These are phyloP conservation scores for Zoysia matrella DNA, from an alignment of 202 grass and related monocot species.

Conservation along the genomic window DNA sequence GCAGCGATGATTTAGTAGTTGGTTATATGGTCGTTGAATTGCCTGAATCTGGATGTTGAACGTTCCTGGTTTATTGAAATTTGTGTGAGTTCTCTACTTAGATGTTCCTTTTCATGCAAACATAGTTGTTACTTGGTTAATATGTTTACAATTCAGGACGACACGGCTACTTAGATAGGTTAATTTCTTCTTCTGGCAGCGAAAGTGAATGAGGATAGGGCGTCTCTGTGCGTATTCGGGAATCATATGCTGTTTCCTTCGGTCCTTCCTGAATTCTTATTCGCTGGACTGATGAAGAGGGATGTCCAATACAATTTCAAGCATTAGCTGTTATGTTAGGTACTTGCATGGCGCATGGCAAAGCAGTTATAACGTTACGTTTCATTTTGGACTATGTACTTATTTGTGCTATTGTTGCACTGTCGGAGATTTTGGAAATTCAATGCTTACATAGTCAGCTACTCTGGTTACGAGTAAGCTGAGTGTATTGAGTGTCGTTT, in stretches of 20 bases:
- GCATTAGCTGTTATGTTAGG: background rate
- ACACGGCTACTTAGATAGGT: background rate
- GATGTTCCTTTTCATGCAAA: background rate
- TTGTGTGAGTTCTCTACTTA: background rate
- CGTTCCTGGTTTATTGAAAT: conserved; percentile 29
- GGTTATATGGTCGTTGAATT: conserved; percentile 30
- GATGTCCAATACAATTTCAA: background rate
- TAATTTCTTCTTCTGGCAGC: background rate
- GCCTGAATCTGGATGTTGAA: background rate
- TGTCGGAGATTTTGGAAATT: background rate
- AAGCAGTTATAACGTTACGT: conserved; percentile 20
- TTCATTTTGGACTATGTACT: conserved; percentile 5
- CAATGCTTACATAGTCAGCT: conserved; percentile 10
- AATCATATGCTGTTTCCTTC: background rate
- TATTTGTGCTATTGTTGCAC: background rate
- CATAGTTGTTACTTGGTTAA: background rate
- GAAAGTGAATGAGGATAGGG: background rate
- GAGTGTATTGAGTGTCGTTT: background rate
- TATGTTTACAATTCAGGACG: background rate
- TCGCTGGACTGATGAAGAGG: background rate
- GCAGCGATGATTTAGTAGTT: background rate
- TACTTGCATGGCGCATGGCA: conserved; percentile 11
- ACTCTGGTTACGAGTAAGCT: background rate
- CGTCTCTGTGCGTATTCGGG: background rate
- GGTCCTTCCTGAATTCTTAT: background rate